Base-by-base conservation (phyloP, 148 eudicot species). In the Persicaria maculosa region DNA sequence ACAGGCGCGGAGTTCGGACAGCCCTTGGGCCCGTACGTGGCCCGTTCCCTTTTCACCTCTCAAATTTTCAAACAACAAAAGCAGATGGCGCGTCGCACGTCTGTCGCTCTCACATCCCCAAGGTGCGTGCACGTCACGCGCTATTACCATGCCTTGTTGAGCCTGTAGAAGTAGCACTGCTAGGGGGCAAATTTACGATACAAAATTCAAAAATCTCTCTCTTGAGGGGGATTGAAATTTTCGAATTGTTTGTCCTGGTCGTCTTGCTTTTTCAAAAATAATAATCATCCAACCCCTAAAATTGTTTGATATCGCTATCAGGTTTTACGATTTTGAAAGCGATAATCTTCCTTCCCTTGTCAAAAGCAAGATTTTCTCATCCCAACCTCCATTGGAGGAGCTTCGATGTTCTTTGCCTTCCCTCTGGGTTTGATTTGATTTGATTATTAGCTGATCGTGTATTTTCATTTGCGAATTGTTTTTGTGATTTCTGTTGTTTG, bases 1-100 rank as follows among this genome's bases (percentile, higher is more conserved):
- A 45, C 4, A 71, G 16, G 78, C 84, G 84, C 84, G 84, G 78
- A 75, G 73, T 57, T 57, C 72, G 72, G 80, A 73, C 64, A 54
- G 40, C 65, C 55, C 6, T 7, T 19, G 14, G 46, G 1, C 62
- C 74, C 74, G 1, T 47, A 57, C 46, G 0, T 19, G 9, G 59
- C 59, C 74, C 69, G 76, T 0, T 0, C 1, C 0, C 10, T 14
- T 47, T 72, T 59, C 58, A 0, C 59, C 57, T 52, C 15, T 53
- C 10, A 14, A 46, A 11, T 16, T 12, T 68, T 22, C 40, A 72
- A 72, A 47, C 40, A 58, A 19, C 36, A 58, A 58, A 58, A 58
- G 65, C 40, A 22, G 64, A 58, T 58, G 64, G 64, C 64, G 64
- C 64, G 64, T 58, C 64, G 4, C 64, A 58, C 65, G 65, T 22